Evolutionary conservation across 768 basidiomycete species (phyloP).

Genomic region (Boletus pseudopeckii): DNA sequence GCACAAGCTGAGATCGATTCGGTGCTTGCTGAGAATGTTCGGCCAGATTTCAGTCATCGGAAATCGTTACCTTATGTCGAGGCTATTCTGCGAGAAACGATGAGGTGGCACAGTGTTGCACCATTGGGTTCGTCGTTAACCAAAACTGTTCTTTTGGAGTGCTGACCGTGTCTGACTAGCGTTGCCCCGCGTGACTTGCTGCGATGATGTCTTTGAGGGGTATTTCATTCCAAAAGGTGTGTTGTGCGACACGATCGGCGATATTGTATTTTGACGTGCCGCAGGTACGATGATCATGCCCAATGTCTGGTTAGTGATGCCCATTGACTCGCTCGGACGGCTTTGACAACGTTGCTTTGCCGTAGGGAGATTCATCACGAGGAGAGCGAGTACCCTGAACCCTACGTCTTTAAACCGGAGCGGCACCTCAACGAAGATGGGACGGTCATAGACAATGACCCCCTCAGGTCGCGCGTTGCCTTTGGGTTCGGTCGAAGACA

Average conservation of each 20-base stretch:
- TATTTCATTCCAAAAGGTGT: conserved; percentile 38
- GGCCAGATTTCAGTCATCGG: conserved; percentile 28
- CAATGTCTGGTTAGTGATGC: conserved; percentile 27
- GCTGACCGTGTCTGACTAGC: conserved; percentile 17
- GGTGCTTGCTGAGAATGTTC: conserved; percentile 6
- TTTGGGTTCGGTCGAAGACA: conserved; percentile 33
- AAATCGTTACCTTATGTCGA: conserved; percentile 28
- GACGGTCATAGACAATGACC: conserved; percentile 19
- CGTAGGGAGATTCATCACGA: conserved; percentile 31
- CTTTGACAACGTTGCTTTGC: neutral
- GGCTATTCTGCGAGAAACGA: conserved; percentile 29
- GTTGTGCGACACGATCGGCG: neutral
- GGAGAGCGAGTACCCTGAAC: conserved; percentile 27
- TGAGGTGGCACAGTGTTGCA: conserved; percentile 33
- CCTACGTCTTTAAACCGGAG: conserved; percentile 26
- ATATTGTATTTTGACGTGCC: conserved; percentile 2
- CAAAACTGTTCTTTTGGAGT: neutral
- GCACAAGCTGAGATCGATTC: conserved; percentile 32
- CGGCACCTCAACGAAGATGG: conserved; percentile 26
- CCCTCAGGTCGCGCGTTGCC: conserved; percentile 25
- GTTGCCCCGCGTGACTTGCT: conserved; percentile 26
- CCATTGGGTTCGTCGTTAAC: conserved; percentile 23
- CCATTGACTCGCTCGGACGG: neutral
- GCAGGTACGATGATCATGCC: conserved; percentile 27
- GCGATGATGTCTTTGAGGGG: conserved; percentile 45